These are phyloP conservation scores for Mucor indicus DNA, from an alignment of 371 early-diverging fungal species.

Conservation along the genomic window DNA sequence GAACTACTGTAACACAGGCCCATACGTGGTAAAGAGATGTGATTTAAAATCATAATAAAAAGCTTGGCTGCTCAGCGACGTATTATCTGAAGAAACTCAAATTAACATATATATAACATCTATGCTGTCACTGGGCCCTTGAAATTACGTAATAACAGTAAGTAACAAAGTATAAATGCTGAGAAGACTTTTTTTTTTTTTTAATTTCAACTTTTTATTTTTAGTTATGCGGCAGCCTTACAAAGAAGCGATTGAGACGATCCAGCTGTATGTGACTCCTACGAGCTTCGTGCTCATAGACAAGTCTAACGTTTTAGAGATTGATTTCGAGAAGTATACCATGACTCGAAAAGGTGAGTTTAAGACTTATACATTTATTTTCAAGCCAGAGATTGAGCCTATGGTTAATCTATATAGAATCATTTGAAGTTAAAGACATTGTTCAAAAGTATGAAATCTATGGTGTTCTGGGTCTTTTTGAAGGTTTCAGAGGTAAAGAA, in stretches of 20 bases:
- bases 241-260: slow-evolving; percentile 16
- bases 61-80: no score
- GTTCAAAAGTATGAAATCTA: slow-evolving; percentile 29
- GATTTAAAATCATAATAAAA: no score
- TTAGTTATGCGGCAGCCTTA: slow-evolving; percentile 15
- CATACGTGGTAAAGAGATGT: no score
- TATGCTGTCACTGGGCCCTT: no score
- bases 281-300: slow-evolving; percentile 23
- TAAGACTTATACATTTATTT: background rate
- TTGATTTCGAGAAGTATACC: slow-evolving; percentile 21
- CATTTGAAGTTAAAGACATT: slow-evolving; percentile 15
- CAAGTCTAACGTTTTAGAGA: slow-evolving; percentile 18
- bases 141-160: no score
- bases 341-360: slow-evolving; percentile 24
- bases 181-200: background rate
- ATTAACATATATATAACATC: no score
- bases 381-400: background rate
- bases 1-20: no score
- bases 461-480: slow-evolving; percentile 38
- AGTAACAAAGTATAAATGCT: background rate
- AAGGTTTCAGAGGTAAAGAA: slow-evolving; percentile 33
- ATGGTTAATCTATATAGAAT: slow-evolving; percentile 2
- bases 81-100: no score
- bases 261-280: slow-evolving; percentile 21
- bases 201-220: background rate